These are phyloP conservation scores for Usnea hakonensis DNA, from an alignment of 495 filamentous ascomycete species.

Conservation along the genomic window DNA sequence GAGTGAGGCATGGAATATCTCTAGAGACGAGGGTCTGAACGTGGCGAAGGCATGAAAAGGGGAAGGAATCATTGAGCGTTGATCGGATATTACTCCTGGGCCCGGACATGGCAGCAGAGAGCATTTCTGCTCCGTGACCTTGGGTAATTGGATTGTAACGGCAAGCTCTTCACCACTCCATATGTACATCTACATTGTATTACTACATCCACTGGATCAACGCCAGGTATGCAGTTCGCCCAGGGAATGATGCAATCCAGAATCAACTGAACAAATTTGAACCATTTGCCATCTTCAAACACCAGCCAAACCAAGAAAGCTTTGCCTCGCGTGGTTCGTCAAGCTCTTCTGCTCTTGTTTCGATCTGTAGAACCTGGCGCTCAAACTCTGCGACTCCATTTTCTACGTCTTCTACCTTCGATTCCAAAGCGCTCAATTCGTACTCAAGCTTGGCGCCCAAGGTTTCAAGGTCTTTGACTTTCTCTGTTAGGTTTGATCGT, in stretches of 20 bases:
- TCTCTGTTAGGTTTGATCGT: slow-evolving; percentile 58
- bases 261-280: slow-evolving; percentile 3
- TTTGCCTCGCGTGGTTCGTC: slow-evolving; percentile 55
- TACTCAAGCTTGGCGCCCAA: slow-evolving; percentile 88
- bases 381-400: slow-evolving; percentile 74
- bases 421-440: slow-evolving; percentile 72
- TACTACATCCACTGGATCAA: background rate
- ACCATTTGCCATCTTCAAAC: slow-evolving; percentile 31
- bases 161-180: background rate
- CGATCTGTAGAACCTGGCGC: slow-evolving; percentile 69
- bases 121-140: background rate
- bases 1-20: background rate
- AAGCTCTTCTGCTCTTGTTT: slow-evolving; percentile 64
- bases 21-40: background rate
- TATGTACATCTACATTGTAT: slow-evolving; percentile 7
- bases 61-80: background rate
- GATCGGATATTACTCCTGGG: background rate
- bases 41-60: background rate
- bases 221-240: slow-evolving; percentile 6
- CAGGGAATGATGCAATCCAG: slow-evolving; percentile 16
- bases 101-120: background rate
- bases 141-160: background rate
- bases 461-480: slow-evolving; percentile 72
- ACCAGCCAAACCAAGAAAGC: slow-evolving; percentile 46
- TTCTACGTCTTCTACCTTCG: slow-evolving; percentile 83